These are phyloP conservation scores for Diaporthe eres DNA, from an alignment of 2,329 filamentous ascomycete species.

Conservation along the genomic window DNA sequence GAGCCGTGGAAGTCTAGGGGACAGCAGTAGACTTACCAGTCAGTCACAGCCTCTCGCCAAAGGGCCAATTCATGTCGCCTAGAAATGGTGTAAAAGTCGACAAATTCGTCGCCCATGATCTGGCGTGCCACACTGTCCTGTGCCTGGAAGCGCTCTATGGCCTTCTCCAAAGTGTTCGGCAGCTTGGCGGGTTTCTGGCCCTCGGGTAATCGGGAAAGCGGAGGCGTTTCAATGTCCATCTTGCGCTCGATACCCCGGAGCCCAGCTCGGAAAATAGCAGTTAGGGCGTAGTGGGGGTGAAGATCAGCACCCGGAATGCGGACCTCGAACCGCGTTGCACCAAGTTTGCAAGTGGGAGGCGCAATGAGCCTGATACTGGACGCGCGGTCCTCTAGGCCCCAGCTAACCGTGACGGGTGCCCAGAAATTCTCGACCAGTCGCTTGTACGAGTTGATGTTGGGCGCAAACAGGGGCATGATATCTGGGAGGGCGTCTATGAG, in stretches of 20 bases:
- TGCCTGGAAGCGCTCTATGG: neutral
- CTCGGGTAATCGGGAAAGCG: neutral
- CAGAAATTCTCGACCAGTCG: neutral
- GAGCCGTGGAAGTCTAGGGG: neutral
- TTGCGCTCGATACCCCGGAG: neutral
- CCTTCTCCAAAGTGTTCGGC: neutral
- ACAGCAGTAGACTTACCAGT: neutral
- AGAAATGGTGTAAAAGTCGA: neutral
- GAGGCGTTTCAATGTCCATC: neutral
- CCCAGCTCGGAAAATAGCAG: neutral
- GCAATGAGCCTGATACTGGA: neutral
- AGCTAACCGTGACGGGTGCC: neutral
- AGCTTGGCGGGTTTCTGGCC: neutral
- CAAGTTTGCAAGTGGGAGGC: neutral
- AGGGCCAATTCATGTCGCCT: neutral
- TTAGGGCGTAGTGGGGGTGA: neutral
- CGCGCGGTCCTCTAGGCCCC: neutral
- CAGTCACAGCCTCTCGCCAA: neutral
- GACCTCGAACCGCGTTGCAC: neutral
- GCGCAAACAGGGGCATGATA: neutral
- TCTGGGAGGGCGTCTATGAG: neutral
- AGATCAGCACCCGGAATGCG: neutral
- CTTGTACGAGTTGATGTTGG: neutral
- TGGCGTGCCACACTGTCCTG: neutral
- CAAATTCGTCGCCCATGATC: neutral